phyloP scores from a whole-genome alignment of 2,329 filamentous ascomycete species.

The Sporothrix luriei region DNA sequence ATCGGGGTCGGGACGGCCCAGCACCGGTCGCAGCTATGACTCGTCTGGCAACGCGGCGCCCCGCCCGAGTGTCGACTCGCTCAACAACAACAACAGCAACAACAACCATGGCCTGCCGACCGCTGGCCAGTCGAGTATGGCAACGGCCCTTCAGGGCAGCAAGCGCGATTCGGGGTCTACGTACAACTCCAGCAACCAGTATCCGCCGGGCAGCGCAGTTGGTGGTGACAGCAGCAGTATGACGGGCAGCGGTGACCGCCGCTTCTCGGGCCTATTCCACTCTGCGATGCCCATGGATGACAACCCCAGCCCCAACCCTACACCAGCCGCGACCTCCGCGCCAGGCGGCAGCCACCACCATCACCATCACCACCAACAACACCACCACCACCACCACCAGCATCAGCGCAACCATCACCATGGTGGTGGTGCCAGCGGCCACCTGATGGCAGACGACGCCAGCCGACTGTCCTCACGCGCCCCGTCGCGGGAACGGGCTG shows the following conservation, averaged over 20 bases:
- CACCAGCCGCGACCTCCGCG: conserved; percentile 39
- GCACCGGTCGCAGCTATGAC: conserved; percentile 63
- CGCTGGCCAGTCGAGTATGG: conserved; percentile 46
- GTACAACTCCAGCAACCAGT: conserved; percentile 53
- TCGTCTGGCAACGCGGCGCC: conserved; percentile 44
- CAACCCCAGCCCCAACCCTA: conserved; percentile 5
- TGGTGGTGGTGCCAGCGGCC: conserved; percentile 46
- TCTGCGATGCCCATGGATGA: conserved; percentile 82
- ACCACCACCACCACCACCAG: conserved; percentile 36
- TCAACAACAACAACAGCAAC: background rate
- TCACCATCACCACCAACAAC: background rate
- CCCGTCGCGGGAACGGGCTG: conserved; percentile 61
- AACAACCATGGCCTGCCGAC: conserved; percentile 50
- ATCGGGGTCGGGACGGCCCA: conserved; percentile 51
- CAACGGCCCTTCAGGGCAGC: conserved; percentile 38
- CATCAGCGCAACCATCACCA: no score
- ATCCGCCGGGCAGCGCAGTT: conserved; percentile 46
- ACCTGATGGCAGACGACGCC: conserved; percentile 16
- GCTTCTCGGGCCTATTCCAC: conserved; percentile 78
- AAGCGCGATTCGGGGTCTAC: conserved; percentile 60
- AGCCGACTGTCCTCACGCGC: conserved; percentile 55
- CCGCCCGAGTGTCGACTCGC: conserved; percentile 37
- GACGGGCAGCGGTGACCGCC: conserved; percentile 41
- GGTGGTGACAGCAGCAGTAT: conserved; percentile 8
- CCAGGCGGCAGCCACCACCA: conserved; percentile 35